Evolutionary conservation across 2,329 filamentous ascomycete species (phyloP), one percentile per base, ranked within the genome.

Genomic region (Cladobotryum protrusum): DNA sequence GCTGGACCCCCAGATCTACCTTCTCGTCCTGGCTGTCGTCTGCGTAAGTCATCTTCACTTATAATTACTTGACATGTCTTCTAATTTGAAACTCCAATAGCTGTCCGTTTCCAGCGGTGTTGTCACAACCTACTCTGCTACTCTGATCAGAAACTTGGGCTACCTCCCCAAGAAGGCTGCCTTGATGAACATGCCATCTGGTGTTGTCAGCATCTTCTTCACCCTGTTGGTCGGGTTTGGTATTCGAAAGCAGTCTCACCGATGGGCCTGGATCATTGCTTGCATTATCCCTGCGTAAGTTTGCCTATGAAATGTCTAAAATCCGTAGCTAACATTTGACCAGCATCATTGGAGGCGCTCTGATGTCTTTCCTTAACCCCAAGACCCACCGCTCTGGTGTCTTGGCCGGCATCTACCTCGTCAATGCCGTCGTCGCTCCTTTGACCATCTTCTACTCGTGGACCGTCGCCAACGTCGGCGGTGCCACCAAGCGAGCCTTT

Each of bases 181-280:
- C 2, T 64, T 81, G 5, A 72, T 80, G 60, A 79, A 78, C 59
- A 79, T 76, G 66, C 77, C 76, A 1, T 76, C 73, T 1, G 76
- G 77, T 9, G 67, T 67, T 1, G 69, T 79, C 47, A 76, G 71
- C 63, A 79, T 81, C 50, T 69, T 74, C 56, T 74, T 75, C 52
- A 76, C 74, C 0, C 59, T 79, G 1, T 56, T 76, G 18, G 73
- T 77, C 37, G 71, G 75, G 4, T 71, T 65, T 37, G 73, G 72
- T 8, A 72, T 78, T 45, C 72, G 75, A 15, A 65, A 64, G 43
- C 64, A 68, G 45, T 75, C 72, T 6, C 64, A 77, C 51, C 71
- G 75, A 39, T 78, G 73, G 74, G 70, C 72, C 1, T 78, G 73
- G 70, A 71, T 75, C 45, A 63, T 75, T 52, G 63, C 57, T 32